These are phyloP conservation scores for Malus hybrid DNA, from an alignment of 331 rosid genomes.

Conservation along the genomic window DNA sequence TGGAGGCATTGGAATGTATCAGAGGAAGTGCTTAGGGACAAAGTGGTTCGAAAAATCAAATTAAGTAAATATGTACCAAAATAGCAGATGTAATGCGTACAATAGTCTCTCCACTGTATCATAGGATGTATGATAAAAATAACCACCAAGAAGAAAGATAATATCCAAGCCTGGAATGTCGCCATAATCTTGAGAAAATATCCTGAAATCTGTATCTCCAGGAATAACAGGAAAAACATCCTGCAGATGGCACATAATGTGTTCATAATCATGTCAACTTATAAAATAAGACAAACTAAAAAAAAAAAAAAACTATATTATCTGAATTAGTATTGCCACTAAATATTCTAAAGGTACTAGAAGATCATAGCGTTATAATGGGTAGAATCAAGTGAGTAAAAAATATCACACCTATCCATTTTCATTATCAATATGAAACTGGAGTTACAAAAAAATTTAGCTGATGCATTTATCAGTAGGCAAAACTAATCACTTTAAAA, in stretches of 20 bases:
- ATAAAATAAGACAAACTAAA: background rate
- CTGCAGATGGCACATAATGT: slow-evolving; percentile 42
- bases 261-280: slow-evolving; percentile 6
- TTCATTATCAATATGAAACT: background rate
- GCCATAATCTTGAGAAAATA: slow-evolving; percentile 88
- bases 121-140: slow-evolving; percentile 92
- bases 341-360: background rate
- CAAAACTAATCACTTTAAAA: background rate
- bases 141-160: slow-evolving; percentile 95
- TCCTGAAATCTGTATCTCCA: slow-evolving; percentile 96
- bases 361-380: background rate
- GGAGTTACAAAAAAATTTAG: background rate
- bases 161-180: slow-evolving; percentile 95
- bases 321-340: background rate
- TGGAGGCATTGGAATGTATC: slow-evolving; percentile 37
- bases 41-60: slow-evolving; percentile 22
- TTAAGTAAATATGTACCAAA: slow-evolving; percentile 41
- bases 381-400: background rate
- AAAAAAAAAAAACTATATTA: background rate
- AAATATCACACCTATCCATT: background rate
- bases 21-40: slow-evolving; percentile 31
- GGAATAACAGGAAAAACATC: slow-evolving; percentile 95
- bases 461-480: background rate
- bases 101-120: slow-evolving; percentile 88
- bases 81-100: slow-evolving; percentile 61